A percentile compares a stretch with the other conserved stretches of the same genome.
phyloP scores from a whole-genome alignment of 192 early-diverging fungal species.

The Powellomyces hirtus region DNA sequence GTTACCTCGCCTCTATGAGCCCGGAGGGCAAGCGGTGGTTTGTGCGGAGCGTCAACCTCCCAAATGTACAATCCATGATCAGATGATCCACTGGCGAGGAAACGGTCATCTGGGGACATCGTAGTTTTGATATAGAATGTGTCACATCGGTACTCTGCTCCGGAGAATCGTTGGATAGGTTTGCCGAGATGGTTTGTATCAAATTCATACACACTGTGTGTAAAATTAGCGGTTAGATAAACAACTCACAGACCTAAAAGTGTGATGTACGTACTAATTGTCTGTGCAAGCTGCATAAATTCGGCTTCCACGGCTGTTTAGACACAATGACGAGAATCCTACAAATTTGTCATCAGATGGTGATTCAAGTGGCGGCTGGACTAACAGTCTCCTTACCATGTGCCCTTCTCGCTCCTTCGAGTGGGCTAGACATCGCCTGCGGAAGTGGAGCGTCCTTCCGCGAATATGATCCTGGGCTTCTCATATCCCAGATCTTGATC shows the following conservation, averaged over 20 bases:
- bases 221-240: neutral
- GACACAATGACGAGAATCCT: constrained; percentile 65
- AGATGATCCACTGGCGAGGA: constrained; percentile 70
- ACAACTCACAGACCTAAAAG: too few species aligned
- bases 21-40: constrained; percentile 54
- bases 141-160: constrained; percentile 53
- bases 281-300: constrained; percentile 75
- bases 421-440: constrained; percentile 31
- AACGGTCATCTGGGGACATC: constrained; percentile 69
- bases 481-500: constrained; percentile 82
- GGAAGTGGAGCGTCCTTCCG: constrained; percentile 43
- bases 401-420: neutral
- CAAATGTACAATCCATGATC: constrained; percentile 67
- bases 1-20: constrained; percentile 69
- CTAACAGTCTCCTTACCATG: neutral
- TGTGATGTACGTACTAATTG: constrained; percentile 38
- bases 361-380: too few species aligned
- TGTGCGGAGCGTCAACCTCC: constrained; percentile 49
- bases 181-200: constrained; percentile 47
- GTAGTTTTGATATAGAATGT: constrained; percentile 72
- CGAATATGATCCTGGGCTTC: constrained; percentile 45
- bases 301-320: constrained; percentile 60
- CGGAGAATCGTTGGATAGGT: constrained; percentile 54
- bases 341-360: neutral
- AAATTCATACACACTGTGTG: constrained; percentile 67